These are phyloP conservation scores for Kwoniella heveanensis DNA, from an alignment of 768 basidiomycete species.

Conservation along the genomic window DNA sequence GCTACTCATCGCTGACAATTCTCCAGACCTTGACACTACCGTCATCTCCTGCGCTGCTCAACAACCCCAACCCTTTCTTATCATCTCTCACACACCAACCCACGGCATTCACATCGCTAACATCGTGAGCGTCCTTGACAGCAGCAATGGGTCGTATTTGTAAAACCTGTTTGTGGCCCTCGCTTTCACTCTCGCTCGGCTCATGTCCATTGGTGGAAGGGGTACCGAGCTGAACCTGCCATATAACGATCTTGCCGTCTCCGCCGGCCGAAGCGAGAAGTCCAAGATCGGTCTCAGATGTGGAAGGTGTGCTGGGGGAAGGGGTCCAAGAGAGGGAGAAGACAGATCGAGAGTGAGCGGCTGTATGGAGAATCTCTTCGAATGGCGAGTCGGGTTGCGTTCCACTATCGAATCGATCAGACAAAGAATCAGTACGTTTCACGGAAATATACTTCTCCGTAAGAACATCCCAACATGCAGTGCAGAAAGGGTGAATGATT, in stretches of 20 bases:
- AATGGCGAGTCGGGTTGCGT: conserved; percentile 40
- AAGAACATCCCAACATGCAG: not conserved
- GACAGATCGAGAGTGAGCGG: conserved; percentile 43
- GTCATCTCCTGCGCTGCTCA: conserved; percentile 87
- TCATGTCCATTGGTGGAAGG: too few relatives aligned
- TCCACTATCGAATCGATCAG: conserved; percentile 25
- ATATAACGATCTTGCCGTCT: conserved; percentile 80
- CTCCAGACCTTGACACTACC: conserved; percentile 79
- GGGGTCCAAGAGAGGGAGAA: conserved; percentile 25
- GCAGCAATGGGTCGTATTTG: conserved; percentile 61
- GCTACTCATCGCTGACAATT: conserved; percentile 31
- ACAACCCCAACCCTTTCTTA: conserved; percentile 64
- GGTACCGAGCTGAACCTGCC: conserved; percentile 66
- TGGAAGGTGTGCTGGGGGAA: not conserved
- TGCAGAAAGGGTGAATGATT: too few relatives aligned
- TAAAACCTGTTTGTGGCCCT: not conserved
- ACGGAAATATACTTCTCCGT: too few relatives aligned
- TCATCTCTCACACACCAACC: conserved; percentile 73
- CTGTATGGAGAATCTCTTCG: conserved; percentile 34
- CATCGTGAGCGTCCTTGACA: conserved; percentile 71
- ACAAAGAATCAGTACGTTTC: too few relatives aligned
- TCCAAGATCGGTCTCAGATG: conserved; percentile 60
- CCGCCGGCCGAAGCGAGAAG: conserved; percentile 83
- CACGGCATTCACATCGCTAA: conserved; percentile 81
- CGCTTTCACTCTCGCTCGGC: conserved; percentile 14